Evolutionary conservation across 176 grass and related monocot genomes (phyloP).

Genomic region (Sorghum bicolor): DNA sequence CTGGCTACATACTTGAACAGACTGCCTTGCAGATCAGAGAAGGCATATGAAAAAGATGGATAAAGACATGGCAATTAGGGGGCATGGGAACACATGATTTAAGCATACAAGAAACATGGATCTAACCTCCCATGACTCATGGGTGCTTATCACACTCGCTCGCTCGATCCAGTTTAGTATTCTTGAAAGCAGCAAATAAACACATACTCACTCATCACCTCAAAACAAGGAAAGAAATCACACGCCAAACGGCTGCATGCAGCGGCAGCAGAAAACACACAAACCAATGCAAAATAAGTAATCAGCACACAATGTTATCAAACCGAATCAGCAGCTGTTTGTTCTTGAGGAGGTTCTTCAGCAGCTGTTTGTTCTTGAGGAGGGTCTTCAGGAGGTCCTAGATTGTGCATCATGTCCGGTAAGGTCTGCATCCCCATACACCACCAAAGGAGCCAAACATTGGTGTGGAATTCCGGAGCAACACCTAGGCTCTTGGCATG

Average conservation of each 20-base stretch:
- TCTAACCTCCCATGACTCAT: too few relatives aligned
- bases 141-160: too few relatives aligned
- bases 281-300: background rate
- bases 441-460: background rate
- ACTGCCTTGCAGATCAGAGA: too few relatives aligned
- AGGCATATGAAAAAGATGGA: too few relatives aligned
- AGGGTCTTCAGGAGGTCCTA: background rate
- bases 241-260: background rate
- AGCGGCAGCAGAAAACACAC: background rate
- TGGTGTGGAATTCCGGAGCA: background rate
- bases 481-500: background rate
- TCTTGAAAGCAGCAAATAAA: background rate
- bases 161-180: too few relatives aligned
- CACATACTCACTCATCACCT: too few relatives aligned
- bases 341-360: background rate
- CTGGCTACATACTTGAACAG: too few relatives aligned
- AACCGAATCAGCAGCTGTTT: background rate
- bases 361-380: background rate
- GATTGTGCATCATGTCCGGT: background rate
- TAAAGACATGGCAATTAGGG: too few relatives aligned
- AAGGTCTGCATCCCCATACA: background rate
- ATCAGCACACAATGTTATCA: background rate
- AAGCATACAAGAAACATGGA: too few relatives aligned
- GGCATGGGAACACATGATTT: too few relatives aligned
- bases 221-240: background rate